A percentile compares a stretch with the other conserved stretches of the same genome.
Conservation (phyloP, 2,329 filamentous ascomycete species). For the Phyllosticta citribraziliensis region DNA sequence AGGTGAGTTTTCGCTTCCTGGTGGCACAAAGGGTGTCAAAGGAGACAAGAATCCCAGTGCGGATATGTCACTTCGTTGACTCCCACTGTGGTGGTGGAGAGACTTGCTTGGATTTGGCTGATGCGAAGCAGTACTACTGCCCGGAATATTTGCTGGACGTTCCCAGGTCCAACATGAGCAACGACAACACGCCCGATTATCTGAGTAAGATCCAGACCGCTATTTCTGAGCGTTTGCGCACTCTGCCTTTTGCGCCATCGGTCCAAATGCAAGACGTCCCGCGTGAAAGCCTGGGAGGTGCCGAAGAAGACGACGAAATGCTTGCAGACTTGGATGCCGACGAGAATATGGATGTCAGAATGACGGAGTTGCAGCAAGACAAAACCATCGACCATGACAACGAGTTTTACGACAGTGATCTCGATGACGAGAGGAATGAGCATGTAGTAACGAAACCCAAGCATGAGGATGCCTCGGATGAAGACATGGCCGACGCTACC, state of each 20-base stretch:
- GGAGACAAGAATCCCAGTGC: no score
- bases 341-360: slow-evolving; percentile 7
- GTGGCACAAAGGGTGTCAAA: no score
- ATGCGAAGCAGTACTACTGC: slow-evolving; percentile 4
- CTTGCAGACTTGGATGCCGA: slow-evolving; percentile 9
- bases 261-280: slow-evolving; percentile 10
- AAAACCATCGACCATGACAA: not conserved
- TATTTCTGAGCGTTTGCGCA: slow-evolving; percentile 5
- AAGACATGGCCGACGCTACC: slow-evolving; percentile 5
- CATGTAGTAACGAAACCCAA: not conserved
- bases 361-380: slow-evolving; percentile 7
- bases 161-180: slow-evolving; percentile 4
- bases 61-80: no score
- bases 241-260: slow-evolving; percentile 5
- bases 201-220: slow-evolving; percentile 5
- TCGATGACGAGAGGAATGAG: slow-evolving; percentile 6
- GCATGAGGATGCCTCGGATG: slow-evolving; percentile 1
- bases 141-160: slow-evolving; percentile 10
- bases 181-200: slow-evolving; percentile 8
- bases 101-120: not conserved
- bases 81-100: no score
- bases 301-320: slow-evolving; percentile 9
- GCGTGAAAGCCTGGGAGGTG: not conserved
- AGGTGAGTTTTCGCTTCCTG: slow-evolving; percentile 32
- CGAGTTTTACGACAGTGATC: slow-evolving; percentile 7